Evolutionary conservation across 441 rosid species (phyloP), one percentile per base, ranked within the genome.

Genomic region (Melastoma candidum): DNA sequence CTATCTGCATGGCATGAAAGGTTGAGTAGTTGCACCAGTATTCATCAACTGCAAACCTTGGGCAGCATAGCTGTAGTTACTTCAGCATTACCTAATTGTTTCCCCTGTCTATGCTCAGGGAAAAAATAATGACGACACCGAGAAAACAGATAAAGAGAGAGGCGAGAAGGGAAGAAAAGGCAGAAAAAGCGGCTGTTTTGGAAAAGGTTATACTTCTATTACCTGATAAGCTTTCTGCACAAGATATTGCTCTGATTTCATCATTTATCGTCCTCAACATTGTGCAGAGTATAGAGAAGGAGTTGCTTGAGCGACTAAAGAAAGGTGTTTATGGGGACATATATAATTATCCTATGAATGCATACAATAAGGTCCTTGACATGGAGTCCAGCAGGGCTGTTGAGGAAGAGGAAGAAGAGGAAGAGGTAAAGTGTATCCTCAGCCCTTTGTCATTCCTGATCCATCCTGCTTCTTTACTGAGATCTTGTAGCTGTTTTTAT

Each of bases 151-250:
- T 43, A 29, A 87, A 83, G 70, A 79, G 87, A 59, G 89, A 85
- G 65, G 56, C 70, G 5, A 79, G 95, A 72, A 78, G 85, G 68
- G 86, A 82, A 76, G 85, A 78, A 48, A 85, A 85, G 69, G 97
- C 95, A 29, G 75, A 60, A 59, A 82, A 72, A 53, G 95, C 97
- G 44, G 97, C 95, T 4, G 53, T 63, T 47, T 44, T 85, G 67
- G 92, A 89, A 11, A 82, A 75, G 97, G 97, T 85, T 63, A 27
- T 4, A 4, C 41, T 47, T 3, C 51, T 58, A 45, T 12, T 4
- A 4, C 41, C 41, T 32, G 17, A n/a, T 56, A 2, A 26, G 56
- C 32, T 52, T 32, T 8, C 7, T 29, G 52, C 12, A 58, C 13
- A 2, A 24, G 45, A 46, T 46, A 53, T 12, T 48, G 24, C 24